phyloP scores from a whole-genome alignment of 2,329 filamentous ascomycete genomes.

The Aurifilum marmelostoma region DNA sequence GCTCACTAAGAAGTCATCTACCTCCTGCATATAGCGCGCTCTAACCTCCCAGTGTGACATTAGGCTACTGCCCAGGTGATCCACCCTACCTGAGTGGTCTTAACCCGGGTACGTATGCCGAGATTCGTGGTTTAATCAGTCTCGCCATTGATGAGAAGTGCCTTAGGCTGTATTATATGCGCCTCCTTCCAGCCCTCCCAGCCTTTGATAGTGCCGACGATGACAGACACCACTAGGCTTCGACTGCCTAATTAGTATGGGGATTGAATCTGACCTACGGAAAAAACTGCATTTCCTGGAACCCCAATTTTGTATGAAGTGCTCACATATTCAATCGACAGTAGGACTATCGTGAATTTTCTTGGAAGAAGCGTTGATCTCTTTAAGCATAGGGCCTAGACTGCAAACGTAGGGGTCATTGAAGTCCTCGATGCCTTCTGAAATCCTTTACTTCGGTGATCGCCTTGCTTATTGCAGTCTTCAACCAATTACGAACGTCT shows the following conservation, averaged over 20 bases:
- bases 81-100: slow-evolving; percentile 34
- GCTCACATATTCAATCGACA: slow-evolving; percentile 34
- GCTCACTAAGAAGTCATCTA: slow-evolving; percentile 20
- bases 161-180: slow-evolving; percentile 32
- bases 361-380: slow-evolving; percentile 28
- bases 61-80: slow-evolving; percentile 35
- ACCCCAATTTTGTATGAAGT: not conserved
- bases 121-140: slow-evolving; percentile 37
- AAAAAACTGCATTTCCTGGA: too few relatives aligned
- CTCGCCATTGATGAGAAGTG: slow-evolving; percentile 28
- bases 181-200: slow-evolving; percentile 35
- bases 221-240: slow-evolving; percentile 36
- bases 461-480: slow-evolving; percentile 30
- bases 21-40: slow-evolving; percentile 33
- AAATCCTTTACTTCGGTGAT: slow-evolving; percentile 33
- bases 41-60: slow-evolving; percentile 34
- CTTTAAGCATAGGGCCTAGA: slow-evolving; percentile 33
- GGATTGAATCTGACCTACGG: not conserved
- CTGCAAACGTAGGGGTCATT: slow-evolving; percentile 30
- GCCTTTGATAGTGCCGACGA: slow-evolving; percentile 32
- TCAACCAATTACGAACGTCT: slow-evolving; percentile 30
- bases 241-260: slow-evolving; percentile 30
- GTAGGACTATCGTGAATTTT: slow-evolving; percentile 33
- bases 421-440: slow-evolving; percentile 30
- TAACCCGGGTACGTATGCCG: slow-evolving; percentile 35